These are phyloP conservation scores for Ascochyta viciae-villosae DNA, from an alignment of 2,329 filamentous ascomycete species.

Conservation along the genomic window DNA sequence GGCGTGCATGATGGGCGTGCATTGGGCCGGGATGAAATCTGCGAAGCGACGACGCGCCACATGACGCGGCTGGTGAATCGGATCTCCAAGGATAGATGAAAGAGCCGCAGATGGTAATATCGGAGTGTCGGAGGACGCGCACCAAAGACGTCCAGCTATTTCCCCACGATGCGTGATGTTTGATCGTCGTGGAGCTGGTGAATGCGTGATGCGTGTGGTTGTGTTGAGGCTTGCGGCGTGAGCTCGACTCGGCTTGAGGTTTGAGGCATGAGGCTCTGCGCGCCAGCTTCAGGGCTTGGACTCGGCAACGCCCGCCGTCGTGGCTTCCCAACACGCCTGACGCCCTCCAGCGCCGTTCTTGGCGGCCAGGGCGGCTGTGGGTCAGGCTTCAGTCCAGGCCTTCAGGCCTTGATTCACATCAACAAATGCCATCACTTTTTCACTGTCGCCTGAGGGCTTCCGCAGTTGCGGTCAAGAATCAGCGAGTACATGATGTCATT, in stretches of 20 bases:
- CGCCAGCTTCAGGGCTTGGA: slow-evolving; percentile 3
- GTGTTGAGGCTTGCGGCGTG: not conserved
- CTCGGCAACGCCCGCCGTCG: slow-evolving; percentile 10
- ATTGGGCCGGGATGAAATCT: slow-evolving; percentile 9
- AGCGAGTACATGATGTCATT: slow-evolving; percentile 16
- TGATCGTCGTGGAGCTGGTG: slow-evolving; percentile 12
- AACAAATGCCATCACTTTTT: slow-evolving; percentile 8
- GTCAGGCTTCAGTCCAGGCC: slow-evolving; percentile 8
- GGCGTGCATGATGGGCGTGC: slow-evolving; percentile 10
- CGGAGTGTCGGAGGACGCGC: slow-evolving; percentile 11
- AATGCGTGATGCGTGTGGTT: not conserved
- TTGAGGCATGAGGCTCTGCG: slow-evolving; percentile 14
- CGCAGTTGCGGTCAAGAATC: slow-evolving; percentile 14
- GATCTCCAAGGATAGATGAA: slow-evolving; percentile 16
- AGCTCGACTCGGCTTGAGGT: not conserved
- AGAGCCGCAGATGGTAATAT: slow-evolving; percentile 17
- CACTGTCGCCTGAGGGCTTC: slow-evolving; percentile 2
- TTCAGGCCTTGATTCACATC: not conserved
- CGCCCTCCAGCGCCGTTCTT: not conserved
- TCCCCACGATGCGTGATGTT: slow-evolving; percentile 15
- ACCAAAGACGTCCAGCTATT: slow-evolving; percentile 6
- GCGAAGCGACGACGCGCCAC: slow-evolving; percentile 10
- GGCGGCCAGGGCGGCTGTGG: slow-evolving; percentile 3
- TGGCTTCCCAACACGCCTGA: not conserved
- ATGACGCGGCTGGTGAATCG: slow-evolving; percentile 7